These are phyloP conservation scores for Nitzschia palea DNA, from an alignment of 108 stramenopile species.

Conservation along the genomic window DNA sequence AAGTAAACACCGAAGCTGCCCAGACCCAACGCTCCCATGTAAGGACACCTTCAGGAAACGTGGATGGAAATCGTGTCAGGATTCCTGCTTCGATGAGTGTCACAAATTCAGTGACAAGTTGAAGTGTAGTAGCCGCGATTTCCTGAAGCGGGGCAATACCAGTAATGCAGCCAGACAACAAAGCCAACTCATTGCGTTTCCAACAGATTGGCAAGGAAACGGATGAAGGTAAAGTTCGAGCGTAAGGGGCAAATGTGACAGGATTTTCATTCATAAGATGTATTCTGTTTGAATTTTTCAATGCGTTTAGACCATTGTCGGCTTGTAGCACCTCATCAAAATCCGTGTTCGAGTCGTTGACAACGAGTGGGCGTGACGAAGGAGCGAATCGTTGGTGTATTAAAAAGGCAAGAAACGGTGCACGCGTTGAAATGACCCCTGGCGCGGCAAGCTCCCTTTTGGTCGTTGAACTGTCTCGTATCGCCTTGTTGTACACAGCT, in stretches of 20 bases:
- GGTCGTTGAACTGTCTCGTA: not conserved
- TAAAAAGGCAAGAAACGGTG: constrained; percentile 61
- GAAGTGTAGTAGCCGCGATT: constrained; percentile 68
- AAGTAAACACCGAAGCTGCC: constrained; percentile 77
- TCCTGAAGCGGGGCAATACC: constrained; percentile 75
- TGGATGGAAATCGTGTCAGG: constrained; percentile 57
- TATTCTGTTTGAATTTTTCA: constrained; percentile 13
- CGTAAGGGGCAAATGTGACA: constrained; percentile 81
- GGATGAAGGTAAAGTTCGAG: constrained; percentile 80
- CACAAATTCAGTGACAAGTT: constrained; percentile 68
- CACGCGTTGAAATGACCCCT: constrained; percentile 52
- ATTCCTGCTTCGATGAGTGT: constrained; percentile 79
- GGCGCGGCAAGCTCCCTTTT: constrained; percentile 1
- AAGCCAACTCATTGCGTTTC: constrained; percentile 83
- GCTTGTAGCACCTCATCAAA: constrained; percentile 22
- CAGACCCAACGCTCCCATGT: constrained; percentile 93
- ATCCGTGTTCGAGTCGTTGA: constrained; percentile 6
- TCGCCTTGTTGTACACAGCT: constrained; percentile 31
- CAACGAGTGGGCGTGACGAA: constrained; percentile 47
- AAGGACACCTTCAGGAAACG: constrained; percentile 72
- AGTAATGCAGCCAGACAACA: constrained; percentile 76
- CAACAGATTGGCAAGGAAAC: constrained; percentile 80
- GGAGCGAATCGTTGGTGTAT: constrained; percentile 86
- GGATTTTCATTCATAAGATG: constrained; percentile 31
- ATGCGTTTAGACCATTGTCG: constrained; percentile 33